Conservation (phyloP, 345 rosid species). For the Bruguiera gymnorhiza region DNA sequence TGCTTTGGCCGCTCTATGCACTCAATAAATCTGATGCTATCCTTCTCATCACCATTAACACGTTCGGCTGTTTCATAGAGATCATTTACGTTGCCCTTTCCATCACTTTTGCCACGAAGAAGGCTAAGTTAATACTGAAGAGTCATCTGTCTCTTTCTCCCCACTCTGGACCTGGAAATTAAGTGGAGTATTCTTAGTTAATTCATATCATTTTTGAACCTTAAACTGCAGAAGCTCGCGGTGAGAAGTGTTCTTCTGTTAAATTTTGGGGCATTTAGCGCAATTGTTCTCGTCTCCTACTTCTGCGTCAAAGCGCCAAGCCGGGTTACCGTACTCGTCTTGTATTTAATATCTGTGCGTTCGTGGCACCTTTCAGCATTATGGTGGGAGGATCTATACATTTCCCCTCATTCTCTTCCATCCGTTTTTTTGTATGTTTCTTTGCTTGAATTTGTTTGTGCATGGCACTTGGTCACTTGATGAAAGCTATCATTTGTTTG, state of each 20-base stretch:
- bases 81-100: constrained; percentile 53
- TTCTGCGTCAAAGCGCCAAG: constrained; percentile 40
- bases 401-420: neutral
- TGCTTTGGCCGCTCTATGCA: constrained; percentile 66
- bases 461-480: too few species aligned
- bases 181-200: neutral
- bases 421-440: neutral
- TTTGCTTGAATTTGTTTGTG: neutral
- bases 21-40: constrained; percentile 47
- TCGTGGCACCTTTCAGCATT: constrained; percentile 61
- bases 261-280: constrained; percentile 47
- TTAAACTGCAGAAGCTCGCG: constrained; percentile 40
- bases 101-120: constrained; percentile 49
- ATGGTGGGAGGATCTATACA: constrained; percentile 32
- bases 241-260: constrained; percentile 44
- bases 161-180: neutral
- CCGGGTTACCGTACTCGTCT: constrained; percentile 45
- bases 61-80: constrained; percentile 59
- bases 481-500: neutral
- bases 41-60: constrained; percentile 68
- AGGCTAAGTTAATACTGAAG: constrained; percentile 39
- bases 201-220: neutral
- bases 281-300: constrained; percentile 40
- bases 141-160: neutral
- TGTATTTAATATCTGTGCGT: constrained; percentile 47